Evolutionary conservation across 108 stramenopile species (phyloP).

Genomic region (Cyclotella kingstonii): DNA sequence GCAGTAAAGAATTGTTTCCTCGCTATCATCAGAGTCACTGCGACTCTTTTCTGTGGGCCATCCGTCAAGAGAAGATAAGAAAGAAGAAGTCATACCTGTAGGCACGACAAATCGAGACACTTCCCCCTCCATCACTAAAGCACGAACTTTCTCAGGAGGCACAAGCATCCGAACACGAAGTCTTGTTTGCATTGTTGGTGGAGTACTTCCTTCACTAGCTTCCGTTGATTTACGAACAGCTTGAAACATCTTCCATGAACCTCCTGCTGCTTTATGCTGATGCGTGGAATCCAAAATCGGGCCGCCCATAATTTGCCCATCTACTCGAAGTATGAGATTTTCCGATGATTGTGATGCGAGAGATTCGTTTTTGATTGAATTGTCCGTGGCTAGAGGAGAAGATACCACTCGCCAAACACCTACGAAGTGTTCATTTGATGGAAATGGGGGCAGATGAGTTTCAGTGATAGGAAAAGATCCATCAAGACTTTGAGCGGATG

Average conservation of each 20-base stretch:
- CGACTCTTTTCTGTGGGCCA: background rate
- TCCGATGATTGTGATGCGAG: constrained; percentile 40
- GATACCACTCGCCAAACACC: constrained; percentile 73
- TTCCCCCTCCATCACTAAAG: constrained; percentile 74
- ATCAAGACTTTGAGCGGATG: constrained; percentile 25
- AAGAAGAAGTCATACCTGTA: constrained; percentile 13
- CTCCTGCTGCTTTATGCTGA: constrained; percentile 74
- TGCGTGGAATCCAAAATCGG: constrained; percentile 69
- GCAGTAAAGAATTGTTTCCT: constrained; percentile 37
- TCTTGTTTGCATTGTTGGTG: constrained; percentile 33
- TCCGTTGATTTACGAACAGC: constrained; percentile 27
- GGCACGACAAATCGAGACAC: constrained; percentile 33
- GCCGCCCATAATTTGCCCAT: constrained; percentile 74
- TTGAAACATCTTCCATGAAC: constrained; percentile 71
- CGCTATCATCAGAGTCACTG: background rate
- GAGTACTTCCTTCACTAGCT: constrained; percentile 23
- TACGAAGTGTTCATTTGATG: constrained; percentile 62
- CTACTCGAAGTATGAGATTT: constrained; percentile 71
- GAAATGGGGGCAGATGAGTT: constrained; percentile 56
- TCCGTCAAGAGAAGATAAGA: constrained; percentile 20
- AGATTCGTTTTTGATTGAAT: constrained; percentile 13
- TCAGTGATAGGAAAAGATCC: constrained; percentile 17
- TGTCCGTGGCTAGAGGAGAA: constrained; percentile 57
- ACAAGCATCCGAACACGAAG: constrained; percentile 72
- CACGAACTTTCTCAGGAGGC: constrained; percentile 76